phyloP scores from a whole-genome alignment of 192 early-diverging fungal species.

The Coemansia sp. region DNA sequence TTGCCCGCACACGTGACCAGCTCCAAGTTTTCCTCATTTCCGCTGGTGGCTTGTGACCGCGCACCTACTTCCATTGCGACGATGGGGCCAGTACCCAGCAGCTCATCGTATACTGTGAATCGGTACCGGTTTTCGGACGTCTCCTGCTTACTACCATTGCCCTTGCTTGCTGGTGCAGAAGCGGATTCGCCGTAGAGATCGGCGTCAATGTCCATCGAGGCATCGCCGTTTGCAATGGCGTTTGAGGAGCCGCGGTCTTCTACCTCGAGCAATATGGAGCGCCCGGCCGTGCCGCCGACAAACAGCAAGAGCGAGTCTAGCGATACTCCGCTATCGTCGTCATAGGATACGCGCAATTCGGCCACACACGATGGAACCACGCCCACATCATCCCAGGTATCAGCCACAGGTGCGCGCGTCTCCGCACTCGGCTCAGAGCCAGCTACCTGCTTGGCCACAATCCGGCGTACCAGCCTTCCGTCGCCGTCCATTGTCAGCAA shows the following conservation, averaged over 20 bases:
- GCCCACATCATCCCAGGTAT: slow-evolving; percentile 35
- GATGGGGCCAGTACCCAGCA: slow-evolving; percentile 80
- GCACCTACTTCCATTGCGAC: slow-evolving; percentile 73
- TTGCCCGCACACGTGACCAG: slow-evolving; percentile 64
- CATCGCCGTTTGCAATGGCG: background rate
- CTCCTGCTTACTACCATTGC: slow-evolving; percentile 15
- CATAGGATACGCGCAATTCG: slow-evolving; percentile 18
- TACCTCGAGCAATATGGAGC: slow-evolving; percentile 44
- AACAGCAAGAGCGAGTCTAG: slow-evolving; percentile 31
- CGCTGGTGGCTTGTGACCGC: slow-evolving; percentile 23
- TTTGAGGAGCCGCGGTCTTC: background rate
- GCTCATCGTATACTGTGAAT: slow-evolving; percentile 74
- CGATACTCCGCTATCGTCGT: slow-evolving; percentile 20
- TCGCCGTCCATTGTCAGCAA: slow-evolving; percentile 68
- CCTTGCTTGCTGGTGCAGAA: slow-evolving; percentile 25
- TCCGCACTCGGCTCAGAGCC: slow-evolving; percentile 19
- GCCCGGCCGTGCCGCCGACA: slow-evolving; percentile 39
- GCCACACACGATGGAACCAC: slow-evolving; percentile 38
- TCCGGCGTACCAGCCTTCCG: slow-evolving; percentile 78
- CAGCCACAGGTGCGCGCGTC: slow-evolving; percentile 15
- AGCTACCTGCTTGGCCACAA: slow-evolving; percentile 57
- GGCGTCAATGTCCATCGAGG: slow-evolving; percentile 29
- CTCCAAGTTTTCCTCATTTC: slow-evolving; percentile 47
- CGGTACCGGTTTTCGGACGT: slow-evolving; percentile 49
- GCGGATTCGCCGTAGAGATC: slow-evolving; percentile 30